phyloP scores from a whole-genome alignment of 495 filamentous ascomycete species.

The Penicillium malachiteum region DNA sequence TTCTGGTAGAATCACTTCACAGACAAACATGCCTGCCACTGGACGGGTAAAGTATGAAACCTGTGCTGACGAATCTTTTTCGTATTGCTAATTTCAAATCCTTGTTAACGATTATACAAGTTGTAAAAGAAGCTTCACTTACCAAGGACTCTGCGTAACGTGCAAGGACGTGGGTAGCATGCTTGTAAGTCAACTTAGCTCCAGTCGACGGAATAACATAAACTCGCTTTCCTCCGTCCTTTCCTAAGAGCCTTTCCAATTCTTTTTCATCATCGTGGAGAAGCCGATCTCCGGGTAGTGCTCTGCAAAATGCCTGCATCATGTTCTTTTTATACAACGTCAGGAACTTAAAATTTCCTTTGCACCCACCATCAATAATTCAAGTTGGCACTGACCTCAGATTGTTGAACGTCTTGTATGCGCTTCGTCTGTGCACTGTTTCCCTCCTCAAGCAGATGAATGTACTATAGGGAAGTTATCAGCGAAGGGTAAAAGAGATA shows the following conservation, averaged over 20 bases:
- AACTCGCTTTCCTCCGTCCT: slow-evolving; percentile 52
- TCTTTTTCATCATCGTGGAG: slow-evolving; percentile 62
- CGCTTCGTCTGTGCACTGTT: slow-evolving; percentile 60
- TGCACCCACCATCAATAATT: no score
- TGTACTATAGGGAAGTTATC: slow-evolving; percentile 48
- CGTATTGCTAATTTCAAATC: slow-evolving; percentile 49
- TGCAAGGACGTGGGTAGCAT: slow-evolving; percentile 64
- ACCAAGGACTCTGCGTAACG: slow-evolving; percentile 61
- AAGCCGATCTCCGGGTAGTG: slow-evolving; percentile 72
- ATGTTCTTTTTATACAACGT: slow-evolving; percentile 27
- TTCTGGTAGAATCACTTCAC: slow-evolving; percentile 80
- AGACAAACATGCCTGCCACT: slow-evolving; percentile 62
- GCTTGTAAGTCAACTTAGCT: slow-evolving; percentile 77
- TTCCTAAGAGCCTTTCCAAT: slow-evolving; percentile 52
- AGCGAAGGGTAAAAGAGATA: neutral
- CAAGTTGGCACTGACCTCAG: slow-evolving; percentile 36
- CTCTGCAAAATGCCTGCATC: slow-evolving; percentile 72
- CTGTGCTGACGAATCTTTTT: slow-evolving; percentile 51
- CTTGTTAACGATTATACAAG: neutral
- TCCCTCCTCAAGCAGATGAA: slow-evolving; percentile 73
- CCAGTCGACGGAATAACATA: slow-evolving; percentile 68
- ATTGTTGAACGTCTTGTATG: slow-evolving; percentile 54
- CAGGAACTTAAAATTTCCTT: neutral
- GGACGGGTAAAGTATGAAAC: slow-evolving; percentile 63
- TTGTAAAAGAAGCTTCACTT: slow-evolving; percentile 14